Conservation (phyloP, 2,329 filamentous ascomycete genomes). For the Tolypocladium nubicola region DNA sequence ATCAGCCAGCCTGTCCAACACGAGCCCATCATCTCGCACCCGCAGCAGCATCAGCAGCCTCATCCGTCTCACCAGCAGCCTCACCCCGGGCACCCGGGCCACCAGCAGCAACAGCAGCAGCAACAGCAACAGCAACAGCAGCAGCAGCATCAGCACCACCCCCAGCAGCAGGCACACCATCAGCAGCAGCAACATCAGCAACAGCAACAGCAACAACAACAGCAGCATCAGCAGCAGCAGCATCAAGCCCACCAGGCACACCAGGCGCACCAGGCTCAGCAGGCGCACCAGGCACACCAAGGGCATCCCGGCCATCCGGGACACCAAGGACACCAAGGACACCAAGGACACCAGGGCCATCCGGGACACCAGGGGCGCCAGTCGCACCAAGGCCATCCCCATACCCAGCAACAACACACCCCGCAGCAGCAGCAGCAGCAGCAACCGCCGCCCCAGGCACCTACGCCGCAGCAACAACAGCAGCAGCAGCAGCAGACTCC, state of each 20-base stretch:
- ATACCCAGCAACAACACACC: constrained; percentile 18
- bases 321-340: constrained; percentile 12
- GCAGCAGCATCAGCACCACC: constrained; percentile 16
- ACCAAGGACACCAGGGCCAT: constrained; percentile 12
- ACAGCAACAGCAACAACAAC: constrained; percentile 8
- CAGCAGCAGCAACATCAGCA: constrained; percentile 19
- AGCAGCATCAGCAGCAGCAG: constrained; percentile 9
- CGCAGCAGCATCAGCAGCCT: constrained; percentile 24
- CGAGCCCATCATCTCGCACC: constrained; percentile 32
- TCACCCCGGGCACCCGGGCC: constrained; percentile 11
- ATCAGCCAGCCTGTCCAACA: constrained; percentile 31
- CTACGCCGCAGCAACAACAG: constrained; percentile 11
- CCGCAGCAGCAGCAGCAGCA: constrained; percentile 14
- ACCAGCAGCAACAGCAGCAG: constrained; percentile 18
- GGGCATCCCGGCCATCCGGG: constrained; percentile 7
- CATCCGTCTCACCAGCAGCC: constrained; percentile 17
- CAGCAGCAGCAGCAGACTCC: constrained; percentile 15
- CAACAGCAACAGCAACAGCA: constrained; percentile 20
- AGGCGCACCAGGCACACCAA: constrained; percentile 11
- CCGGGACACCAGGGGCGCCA: constrained; percentile 16
- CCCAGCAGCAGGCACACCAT: constrained; percentile 18
- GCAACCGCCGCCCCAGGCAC: constrained; percentile 13
- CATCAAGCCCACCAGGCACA: constrained; percentile 15
- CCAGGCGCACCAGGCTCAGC: constrained; percentile 10
- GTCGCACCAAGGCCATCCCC: constrained; percentile 9